These are phyloP conservation scores for Hygrophorus russula DNA, from an alignment of 768 basidiomycete species.

Conservation along the genomic window DNA sequence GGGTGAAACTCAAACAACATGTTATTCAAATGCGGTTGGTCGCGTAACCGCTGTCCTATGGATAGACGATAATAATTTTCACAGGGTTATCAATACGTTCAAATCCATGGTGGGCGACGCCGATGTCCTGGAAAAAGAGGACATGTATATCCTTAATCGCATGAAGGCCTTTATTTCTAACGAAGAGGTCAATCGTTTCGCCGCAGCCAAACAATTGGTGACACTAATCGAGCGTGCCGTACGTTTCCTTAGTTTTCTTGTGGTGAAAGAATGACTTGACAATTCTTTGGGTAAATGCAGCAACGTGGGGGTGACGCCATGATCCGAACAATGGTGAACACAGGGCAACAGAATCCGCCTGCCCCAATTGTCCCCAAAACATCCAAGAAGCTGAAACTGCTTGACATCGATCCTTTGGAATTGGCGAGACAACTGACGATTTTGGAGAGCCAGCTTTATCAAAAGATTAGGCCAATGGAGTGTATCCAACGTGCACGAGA, in stretches of 20 bases:
- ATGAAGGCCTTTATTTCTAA: conserved; percentile 73
- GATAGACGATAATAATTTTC: background rate
- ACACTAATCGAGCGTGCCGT: conserved; percentile 73
- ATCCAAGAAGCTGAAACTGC: conserved; percentile 63
- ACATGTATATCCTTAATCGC: conserved; percentile 65
- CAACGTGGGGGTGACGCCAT: conserved; percentile 44
- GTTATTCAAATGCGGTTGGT: conserved; percentile 79
- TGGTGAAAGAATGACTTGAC: conserved; percentile 5
- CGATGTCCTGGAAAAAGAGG: conserved; percentile 78
- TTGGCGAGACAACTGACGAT: conserved; percentile 89
- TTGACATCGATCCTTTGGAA: conserved; percentile 83
- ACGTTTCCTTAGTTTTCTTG: conserved; percentile 19
- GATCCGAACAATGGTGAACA: conserved; percentile 44
- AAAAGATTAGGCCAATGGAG: conserved; percentile 82
- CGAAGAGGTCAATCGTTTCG: conserved; percentile 49
- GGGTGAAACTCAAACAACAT: conserved; percentile 79
- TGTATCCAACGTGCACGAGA: conserved; percentile 80
- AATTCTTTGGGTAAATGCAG: conserved; percentile 12
- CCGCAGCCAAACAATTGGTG: conserved; percentile 67
- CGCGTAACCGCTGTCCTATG: background rate
- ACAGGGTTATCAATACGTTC: conserved; percentile 81
- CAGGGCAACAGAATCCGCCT: conserved; percentile 52
- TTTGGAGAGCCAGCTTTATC: conserved; percentile 79
- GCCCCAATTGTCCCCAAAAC: conserved; percentile 65
- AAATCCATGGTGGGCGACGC: conserved; percentile 83